Percentiles rank a stretch among this genome's conserved stretches.
These are phyloP conservation scores for Hypoxylon cercidicola DNA, from an alignment of 495 filamentous ascomycete genomes.

Conservation along the genomic window DNA sequence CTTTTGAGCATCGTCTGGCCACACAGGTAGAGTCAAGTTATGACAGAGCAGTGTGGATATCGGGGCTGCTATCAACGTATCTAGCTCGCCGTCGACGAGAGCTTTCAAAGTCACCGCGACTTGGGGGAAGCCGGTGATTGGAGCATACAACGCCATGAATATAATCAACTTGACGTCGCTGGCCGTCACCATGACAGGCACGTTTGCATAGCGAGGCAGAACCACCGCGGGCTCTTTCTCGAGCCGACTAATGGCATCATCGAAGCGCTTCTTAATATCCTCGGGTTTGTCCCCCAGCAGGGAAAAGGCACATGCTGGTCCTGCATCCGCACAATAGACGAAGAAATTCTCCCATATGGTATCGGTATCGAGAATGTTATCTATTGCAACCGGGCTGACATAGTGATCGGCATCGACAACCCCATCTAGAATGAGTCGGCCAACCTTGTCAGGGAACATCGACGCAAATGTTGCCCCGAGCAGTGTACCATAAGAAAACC, in stretches of 20 bases:
- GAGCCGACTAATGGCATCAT: conserved; percentile 51
- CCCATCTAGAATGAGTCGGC: conserved; percentile 53
- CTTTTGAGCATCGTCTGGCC: conserved; percentile 57
- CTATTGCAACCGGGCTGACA: conserved; percentile 45
- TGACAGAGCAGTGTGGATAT: conserved; percentile 46
- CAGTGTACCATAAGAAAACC: conserved; percentile 69
- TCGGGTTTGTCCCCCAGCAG: conserved; percentile 49
- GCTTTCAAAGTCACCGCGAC: conserved; percentile 47
- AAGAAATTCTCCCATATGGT: conserved; percentile 53
- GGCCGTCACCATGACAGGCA: conserved; percentile 50
- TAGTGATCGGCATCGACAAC: conserved; percentile 55
- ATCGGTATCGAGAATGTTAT: conserved; percentile 55
- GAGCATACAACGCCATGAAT: conserved; percentile 51
- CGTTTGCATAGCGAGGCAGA: conserved; percentile 42
- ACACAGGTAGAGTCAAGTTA: conserved; percentile 54
- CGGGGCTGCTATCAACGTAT: conserved; percentile 3
- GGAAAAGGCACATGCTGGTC: conserved; percentile 47
- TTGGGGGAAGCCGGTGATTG: conserved; percentile 44
- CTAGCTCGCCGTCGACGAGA: conserved; percentile 25
- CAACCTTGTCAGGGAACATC: conserved; percentile 57
- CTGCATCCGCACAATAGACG: conserved; percentile 49
- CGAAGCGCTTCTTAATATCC: conserved; percentile 57
- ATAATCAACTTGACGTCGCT: conserved; percentile 48
- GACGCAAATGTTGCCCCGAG: conserved; percentile 63
- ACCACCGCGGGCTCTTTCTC: conserved; percentile 60